Conservation (phyloP, 148 eudicot genomes). For the Nepenthes gracilis region DNA sequence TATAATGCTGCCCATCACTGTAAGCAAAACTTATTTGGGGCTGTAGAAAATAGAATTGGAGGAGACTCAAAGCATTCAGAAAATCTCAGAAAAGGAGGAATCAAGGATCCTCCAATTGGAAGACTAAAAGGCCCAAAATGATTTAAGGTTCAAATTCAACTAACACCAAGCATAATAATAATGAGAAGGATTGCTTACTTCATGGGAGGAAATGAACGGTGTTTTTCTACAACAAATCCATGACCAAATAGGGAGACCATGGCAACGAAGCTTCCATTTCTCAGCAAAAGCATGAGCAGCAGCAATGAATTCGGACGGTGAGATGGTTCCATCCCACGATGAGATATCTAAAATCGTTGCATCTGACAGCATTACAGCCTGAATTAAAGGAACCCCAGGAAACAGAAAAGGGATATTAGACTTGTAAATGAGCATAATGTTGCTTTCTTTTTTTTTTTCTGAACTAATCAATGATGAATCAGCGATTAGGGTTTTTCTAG, state of each 20-base stretch:
- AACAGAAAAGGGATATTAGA: no score
- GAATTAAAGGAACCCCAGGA: no score
- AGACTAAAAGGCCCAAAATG: background rate
- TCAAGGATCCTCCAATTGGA: background rate
- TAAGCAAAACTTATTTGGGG: no score
- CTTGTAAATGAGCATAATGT: no score
- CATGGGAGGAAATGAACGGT: constrained; percentile 22
- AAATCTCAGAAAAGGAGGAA: no score
- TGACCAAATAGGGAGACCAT: constrained; percentile 47
- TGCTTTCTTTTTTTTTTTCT: no score
- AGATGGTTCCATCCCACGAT: constrained; percentile 54
- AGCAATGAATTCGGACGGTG: constrained; percentile 27
- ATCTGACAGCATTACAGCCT: no score
- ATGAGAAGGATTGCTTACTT: constrained; percentile 16
- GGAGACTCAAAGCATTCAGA: no score
- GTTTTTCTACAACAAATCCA: constrained; percentile 41
- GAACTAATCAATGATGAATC: no score
- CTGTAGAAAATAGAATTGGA: no score
- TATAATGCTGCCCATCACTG: no score
- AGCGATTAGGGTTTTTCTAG: no score
- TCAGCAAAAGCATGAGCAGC: constrained; percentile 45
- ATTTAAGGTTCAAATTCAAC: background rate
- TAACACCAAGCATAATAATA: background rate
- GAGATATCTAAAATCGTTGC: background rate
- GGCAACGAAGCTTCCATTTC: constrained; percentile 39